phyloP scores from a whole-genome alignment of 1,284 basidiomycete genomes.

The Hemileia vastatrix region DNA sequence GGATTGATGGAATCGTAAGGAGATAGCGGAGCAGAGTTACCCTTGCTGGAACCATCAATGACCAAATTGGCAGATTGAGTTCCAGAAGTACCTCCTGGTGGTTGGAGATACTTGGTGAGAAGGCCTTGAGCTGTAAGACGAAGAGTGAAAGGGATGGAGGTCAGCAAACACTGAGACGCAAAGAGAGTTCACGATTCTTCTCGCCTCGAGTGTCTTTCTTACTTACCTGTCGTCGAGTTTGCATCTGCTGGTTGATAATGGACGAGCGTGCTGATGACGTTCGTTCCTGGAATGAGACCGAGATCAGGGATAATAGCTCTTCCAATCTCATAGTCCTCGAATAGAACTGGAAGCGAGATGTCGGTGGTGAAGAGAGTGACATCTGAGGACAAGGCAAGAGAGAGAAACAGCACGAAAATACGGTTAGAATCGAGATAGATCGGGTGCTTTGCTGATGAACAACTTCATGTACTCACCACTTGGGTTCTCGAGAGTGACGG shows the following conservation, averaged over 20 bases:
- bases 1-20: constrained; percentile 57
- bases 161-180: too few species aligned
- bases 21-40: constrained; percentile 47
- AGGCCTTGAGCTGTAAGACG: constrained; percentile 52
- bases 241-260: constrained; percentile 57
- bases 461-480: constrained; percentile 14
- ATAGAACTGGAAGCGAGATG: constrained; percentile 56
- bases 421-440: constrained; percentile 10
- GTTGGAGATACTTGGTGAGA: constrained; percentile 37
- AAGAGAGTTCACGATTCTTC: too few species aligned
- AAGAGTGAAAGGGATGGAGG: too few species aligned
- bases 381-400: constrained; percentile 57
- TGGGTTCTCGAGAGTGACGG: constrained; percentile 28
- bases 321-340: constrained; percentile 49
- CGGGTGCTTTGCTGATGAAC: constrained; percentile 10
- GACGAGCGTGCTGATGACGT: constrained; percentile 55
- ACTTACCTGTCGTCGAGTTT: constrained; percentile 56
- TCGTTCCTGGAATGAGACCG: constrained; percentile 55
- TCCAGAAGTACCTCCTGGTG: constrained; percentile 47
- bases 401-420: background rate
- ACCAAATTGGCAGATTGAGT: constrained; percentile 9
- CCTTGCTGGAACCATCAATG: background rate
- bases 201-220: too few species aligned
- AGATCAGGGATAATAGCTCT: constrained; percentile 45
- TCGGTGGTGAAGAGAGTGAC: constrained; percentile 56